A percentile compares a stretch with the other conserved stretches of the same genome.
Evolutionary conservation across 805 yeast genomes (phyloP).

Genomic region (Myxozyma sirexii): DNA sequence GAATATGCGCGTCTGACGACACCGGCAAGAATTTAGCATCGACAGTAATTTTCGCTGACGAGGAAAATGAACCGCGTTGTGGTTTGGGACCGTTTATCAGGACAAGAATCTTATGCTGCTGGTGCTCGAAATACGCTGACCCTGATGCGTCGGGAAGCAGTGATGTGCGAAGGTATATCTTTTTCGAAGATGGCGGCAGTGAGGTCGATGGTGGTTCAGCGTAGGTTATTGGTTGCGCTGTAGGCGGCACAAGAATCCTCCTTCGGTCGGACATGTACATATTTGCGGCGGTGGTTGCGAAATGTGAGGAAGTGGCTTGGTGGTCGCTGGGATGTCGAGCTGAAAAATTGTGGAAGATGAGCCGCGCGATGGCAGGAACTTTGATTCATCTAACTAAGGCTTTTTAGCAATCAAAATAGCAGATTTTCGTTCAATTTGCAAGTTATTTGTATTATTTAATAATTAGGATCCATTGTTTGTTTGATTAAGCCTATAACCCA

Average conservation of each 20-base stretch:
- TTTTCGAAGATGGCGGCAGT: slow-evolving; percentile 38
- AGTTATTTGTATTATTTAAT: no score
- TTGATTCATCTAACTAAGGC: no score
- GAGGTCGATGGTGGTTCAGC: slow-evolving; percentile 5
- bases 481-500: neutral
- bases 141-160: slow-evolving; percentile 75
- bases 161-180: slow-evolving; percentile 57
- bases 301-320: neutral
- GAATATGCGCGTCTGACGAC: slow-evolving; percentile 45
- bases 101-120: slow-evolving; percentile 60
- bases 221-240: slow-evolving; percentile 23
- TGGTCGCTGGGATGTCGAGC: neutral
- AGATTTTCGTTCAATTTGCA: no score
- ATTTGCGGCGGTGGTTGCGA: neutral
- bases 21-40: slow-evolving; percentile 58
- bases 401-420: no score
- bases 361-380: neutral
- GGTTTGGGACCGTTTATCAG: slow-evolving; percentile 91
- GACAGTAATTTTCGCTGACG: slow-evolving; percentile 67
- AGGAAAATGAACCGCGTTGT: slow-evolving; percentile 68
- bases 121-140: slow-evolving; percentile 75
- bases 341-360: neutral
- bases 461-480: no score
- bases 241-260: slow-evolving; percentile 34
- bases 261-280: slow-evolving; percentile 35